Evolutionary conservation across 306 rosid species (phyloP).

Genomic region (Quillaja saponaria): DNA sequence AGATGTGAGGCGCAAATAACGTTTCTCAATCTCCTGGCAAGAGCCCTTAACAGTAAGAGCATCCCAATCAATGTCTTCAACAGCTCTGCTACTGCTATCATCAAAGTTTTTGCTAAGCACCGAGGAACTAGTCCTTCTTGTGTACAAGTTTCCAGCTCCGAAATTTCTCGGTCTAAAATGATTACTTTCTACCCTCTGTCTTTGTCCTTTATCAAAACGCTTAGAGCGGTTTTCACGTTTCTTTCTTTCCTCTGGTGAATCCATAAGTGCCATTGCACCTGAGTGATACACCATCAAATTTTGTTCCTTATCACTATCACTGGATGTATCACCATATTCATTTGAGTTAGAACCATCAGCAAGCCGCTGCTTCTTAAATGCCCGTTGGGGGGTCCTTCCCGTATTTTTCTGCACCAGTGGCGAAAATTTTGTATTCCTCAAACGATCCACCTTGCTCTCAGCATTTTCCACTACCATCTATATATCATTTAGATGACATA

Average conservation of each 20-base stretch:
- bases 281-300: slow-evolving; percentile 65
- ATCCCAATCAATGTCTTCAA: slow-evolving; percentile 99
- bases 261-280: slow-evolving; percentile 67
- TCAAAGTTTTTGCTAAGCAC: slow-evolving; percentile 76
- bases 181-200: slow-evolving; percentile 58
- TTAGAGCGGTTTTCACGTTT: slow-evolving; percentile 91
- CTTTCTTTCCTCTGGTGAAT: slow-evolving; percentile 86
- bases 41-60: slow-evolving; percentile 97
- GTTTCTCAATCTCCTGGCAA: slow-evolving; percentile 95
- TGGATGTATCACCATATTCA: slow-evolving; percentile 75
- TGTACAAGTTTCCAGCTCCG: slow-evolving; percentile 65
- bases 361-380: slow-evolving; percentile 79
- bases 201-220: slow-evolving; percentile 87
- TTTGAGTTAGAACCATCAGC: slow-evolving; percentile 44
- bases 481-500: slow-evolving; percentile 24
- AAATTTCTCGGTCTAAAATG: slow-evolving; percentile 56
- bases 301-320: slow-evolving; percentile 91
- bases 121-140: slow-evolving; percentile 80
- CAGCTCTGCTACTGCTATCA: slow-evolving; percentile 77
- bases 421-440: slow-evolving; percentile 51
- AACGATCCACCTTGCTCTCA: slow-evolving; percentile 53
- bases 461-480: slow-evolving; percentile 60
- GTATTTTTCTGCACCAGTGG: slow-evolving; percentile 56
- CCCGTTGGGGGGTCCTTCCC: slow-evolving; percentile 55
- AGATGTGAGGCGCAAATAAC: slow-evolving; percentile 93